Conservation (phyloP, 2,329 filamentous ascomycete genomes). For the Neopestalotiopsis rosae region DNA sequence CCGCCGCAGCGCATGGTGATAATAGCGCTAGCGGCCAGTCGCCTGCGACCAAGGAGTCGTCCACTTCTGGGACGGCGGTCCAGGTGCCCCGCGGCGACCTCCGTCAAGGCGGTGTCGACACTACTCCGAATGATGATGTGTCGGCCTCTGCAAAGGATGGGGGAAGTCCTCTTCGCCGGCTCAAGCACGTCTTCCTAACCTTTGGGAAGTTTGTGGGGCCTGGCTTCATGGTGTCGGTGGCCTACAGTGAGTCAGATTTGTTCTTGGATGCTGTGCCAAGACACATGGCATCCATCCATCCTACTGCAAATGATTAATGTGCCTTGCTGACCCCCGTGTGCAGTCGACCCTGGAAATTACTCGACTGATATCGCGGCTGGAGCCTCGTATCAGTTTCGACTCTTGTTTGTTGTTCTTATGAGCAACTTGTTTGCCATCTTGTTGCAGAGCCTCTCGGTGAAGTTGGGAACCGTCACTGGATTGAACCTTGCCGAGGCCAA, state of each 20-base stretch:
- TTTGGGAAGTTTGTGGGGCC: slow-evolving; percentile 67
- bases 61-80: slow-evolving; percentile 19
- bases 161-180: slow-evolving; percentile 23
- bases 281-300: background rate
- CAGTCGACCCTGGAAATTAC: slow-evolving; percentile 70
- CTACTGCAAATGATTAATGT: background rate
- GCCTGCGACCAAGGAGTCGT: slow-evolving; percentile 24
- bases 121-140: background rate
- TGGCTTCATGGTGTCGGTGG: slow-evolving; percentile 68
- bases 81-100: slow-evolving; percentile 24
- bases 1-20: slow-evolving; percentile 24
- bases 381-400: slow-evolving; percentile 66
- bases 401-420: slow-evolving; percentile 72
- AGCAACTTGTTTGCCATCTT: slow-evolving; percentile 76
- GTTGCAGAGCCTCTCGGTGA: slow-evolving; percentile 71
- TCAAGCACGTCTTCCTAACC: slow-evolving; percentile 44
- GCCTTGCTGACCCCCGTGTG: background rate
- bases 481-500: slow-evolving; percentile 71
- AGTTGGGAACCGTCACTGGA: slow-evolving; percentile 72
- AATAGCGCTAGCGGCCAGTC: slow-evolving; percentile 27
- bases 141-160: slow-evolving; percentile 18
- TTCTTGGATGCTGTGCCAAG: slow-evolving; percentile 9
- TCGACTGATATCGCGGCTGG: slow-evolving; percentile 73
- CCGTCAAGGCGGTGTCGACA: slow-evolving; percentile 9
- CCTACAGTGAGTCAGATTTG: slow-evolving; percentile 53